Evolutionary conservation across 805 yeast species (phyloP).

Genomic region (Wickerhamiella cacticola): DNA sequence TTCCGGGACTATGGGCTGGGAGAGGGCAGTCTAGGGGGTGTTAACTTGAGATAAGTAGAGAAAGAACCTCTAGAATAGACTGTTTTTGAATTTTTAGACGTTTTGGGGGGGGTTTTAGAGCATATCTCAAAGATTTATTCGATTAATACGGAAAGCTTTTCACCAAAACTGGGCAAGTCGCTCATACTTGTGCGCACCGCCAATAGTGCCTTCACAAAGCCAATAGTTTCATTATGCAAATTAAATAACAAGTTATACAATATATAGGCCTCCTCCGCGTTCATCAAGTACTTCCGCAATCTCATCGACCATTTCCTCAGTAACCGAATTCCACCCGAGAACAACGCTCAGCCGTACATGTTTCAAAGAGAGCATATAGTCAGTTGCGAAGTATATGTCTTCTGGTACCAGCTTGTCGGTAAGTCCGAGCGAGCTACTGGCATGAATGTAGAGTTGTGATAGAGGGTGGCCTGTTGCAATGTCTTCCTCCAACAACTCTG

Average conservation of each 20-base stretch:
- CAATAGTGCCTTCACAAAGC: too few relatives aligned
- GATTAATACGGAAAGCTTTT: too few relatives aligned
- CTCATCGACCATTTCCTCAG: conserved; percentile 45
- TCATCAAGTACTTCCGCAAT: conserved; percentile 61
- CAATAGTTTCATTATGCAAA: too few relatives aligned
- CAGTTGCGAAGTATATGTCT: conserved; percentile 80
- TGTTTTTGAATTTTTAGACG: too few relatives aligned
- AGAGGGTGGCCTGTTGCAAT: conserved; percentile 37
- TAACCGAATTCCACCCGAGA: conserved; percentile 62
- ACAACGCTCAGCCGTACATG: conserved; percentile 57
- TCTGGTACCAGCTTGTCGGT: conserved; percentile 74
- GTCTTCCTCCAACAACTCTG: conserved; percentile 32
- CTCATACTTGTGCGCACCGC: too few relatives aligned
- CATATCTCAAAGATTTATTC: too few relatives aligned
- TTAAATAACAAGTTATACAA: too few relatives aligned
- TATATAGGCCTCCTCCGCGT: conserved; percentile 46
- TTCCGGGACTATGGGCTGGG: background rate
- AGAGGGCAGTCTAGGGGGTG: background rate
- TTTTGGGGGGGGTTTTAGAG: too few relatives aligned
- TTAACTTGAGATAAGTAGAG: too few relatives aligned
- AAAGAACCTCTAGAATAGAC: too few relatives aligned
- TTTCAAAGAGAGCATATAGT: conserved; percentile 55
- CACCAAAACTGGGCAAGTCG: too few relatives aligned
- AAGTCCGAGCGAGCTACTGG: conserved; percentile 76
- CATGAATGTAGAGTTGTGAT: conserved; percentile 53